A percentile compares a stretch with the other conserved stretches of the same genome.
Conservation (phyloP, 805 yeast species). For the Yamadazyma phyllophila region DNA sequence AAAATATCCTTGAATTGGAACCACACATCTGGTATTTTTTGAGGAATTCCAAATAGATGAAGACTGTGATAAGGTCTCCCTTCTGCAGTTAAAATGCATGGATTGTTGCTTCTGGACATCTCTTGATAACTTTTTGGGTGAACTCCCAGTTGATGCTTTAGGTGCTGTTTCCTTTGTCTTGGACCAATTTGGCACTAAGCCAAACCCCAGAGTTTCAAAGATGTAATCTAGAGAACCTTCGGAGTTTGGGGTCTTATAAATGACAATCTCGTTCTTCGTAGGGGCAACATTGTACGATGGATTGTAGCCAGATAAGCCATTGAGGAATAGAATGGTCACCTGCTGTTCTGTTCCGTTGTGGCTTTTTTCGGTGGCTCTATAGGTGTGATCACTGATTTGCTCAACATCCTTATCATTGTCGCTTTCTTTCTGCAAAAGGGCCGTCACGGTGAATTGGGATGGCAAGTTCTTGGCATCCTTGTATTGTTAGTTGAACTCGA, state of each 20-base stretch:
- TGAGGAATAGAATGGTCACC: conserved; percentile 7
- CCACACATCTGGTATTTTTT: conserved; percentile 58
- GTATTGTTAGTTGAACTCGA: conserved; percentile 4
- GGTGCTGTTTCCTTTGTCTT: conserved; percentile 36
- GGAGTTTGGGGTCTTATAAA: conserved; percentile 16
- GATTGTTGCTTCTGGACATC: conserved; percentile 37
- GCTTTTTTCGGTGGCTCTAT: not conserved
- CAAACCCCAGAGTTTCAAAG: conserved; percentile 70
- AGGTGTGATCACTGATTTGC: not conserved
- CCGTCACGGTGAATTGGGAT: conserved; percentile 24
- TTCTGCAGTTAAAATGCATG: conserved; percentile 71
- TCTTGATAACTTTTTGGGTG: conserved; percentile 20
- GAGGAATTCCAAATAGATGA: conserved; percentile 60
- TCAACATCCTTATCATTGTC: not conserved
- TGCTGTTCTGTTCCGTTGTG: not conserved
- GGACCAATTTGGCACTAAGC: conserved; percentile 72
- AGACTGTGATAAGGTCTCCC: conserved; percentile 52
- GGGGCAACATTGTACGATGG: conserved; percentile 64
- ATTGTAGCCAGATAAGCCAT: conserved; percentile 15
- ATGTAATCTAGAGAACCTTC: conserved; percentile 17
- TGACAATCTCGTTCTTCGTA: conserved; percentile 48
- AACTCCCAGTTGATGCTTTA: conserved; percentile 12
- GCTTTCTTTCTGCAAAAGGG: not conserved
- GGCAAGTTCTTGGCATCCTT: conserved; percentile 29
- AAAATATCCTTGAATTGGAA: conserved; percentile 80